phyloP scores from a whole-genome alignment of 352 stramenopile genomes.

The Phytophthora pinifolia region DNA sequence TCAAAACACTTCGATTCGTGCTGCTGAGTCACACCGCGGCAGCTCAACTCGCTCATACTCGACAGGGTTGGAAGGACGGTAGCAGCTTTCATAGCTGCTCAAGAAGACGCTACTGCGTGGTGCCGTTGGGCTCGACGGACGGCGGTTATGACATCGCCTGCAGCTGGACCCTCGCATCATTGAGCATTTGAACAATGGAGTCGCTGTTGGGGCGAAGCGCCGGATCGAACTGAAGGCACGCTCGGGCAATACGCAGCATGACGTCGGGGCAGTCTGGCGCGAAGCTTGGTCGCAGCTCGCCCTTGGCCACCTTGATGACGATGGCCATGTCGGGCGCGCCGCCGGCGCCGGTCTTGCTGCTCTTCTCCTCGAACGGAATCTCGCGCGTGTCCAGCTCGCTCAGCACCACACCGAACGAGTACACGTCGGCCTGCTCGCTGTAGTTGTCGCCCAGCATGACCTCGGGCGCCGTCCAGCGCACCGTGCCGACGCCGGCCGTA shows the following conservation, averaged over 20 bases:
- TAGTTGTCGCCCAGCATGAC: slow-evolving; percentile 90
- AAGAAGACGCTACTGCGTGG: slow-evolving; percentile 33
- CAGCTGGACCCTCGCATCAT: slow-evolving; percentile 62
- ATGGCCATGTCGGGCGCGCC: slow-evolving; percentile 81
- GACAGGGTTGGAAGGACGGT: slow-evolving; percentile 38
- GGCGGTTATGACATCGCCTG: slow-evolving; percentile 38
- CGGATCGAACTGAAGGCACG: slow-evolving; percentile 85
- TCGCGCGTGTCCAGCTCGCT: slow-evolving; percentile 85
- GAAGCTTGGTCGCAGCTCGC: slow-evolving; percentile 79
- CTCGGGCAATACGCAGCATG: slow-evolving; percentile 76
- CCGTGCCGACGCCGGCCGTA: slow-evolving; percentile 78
- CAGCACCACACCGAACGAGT: slow-evolving; percentile 88
- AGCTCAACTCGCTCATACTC: slow-evolving; percentile 28
- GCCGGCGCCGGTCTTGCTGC: slow-evolving; percentile 53
- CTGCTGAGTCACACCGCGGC: slow-evolving; percentile 21
- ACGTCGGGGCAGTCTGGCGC: slow-evolving; percentile 50
- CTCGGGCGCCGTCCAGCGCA: slow-evolving; percentile 86
- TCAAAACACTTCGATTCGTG: slow-evolving; percentile 31
- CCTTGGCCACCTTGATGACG: slow-evolving; percentile 86
- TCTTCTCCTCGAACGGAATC: slow-evolving; percentile 88
- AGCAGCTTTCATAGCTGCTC: slow-evolving; percentile 61
- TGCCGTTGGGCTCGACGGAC: slow-evolving; percentile 34
- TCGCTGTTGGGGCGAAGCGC: slow-evolving; percentile 71
- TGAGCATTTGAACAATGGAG: slow-evolving; percentile 79
- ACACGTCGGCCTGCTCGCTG: slow-evolving; percentile 84